Evolutionary conservation across 2,329 filamentous ascomycete genomes (phyloP).

Genomic region (Nannizzia gypsea): DNA sequence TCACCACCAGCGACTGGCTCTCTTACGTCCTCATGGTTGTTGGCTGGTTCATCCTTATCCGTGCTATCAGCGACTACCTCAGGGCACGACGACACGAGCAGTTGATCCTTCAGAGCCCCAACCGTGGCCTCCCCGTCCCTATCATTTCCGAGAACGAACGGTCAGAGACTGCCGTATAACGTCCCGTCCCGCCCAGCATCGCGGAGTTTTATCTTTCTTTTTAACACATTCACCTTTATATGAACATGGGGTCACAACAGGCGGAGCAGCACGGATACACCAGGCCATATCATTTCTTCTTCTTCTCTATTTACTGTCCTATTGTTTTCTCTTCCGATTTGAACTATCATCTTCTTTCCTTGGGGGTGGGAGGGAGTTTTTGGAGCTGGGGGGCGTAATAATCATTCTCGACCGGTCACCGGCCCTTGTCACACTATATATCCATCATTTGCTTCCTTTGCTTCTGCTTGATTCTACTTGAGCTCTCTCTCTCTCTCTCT

Average conservation of each 20-base stretch:
- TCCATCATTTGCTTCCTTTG: neutral
- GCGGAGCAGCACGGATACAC: neutral
- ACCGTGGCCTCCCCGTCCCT: conserved; percentile 70
- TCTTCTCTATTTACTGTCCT: neutral
- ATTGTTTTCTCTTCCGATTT: neutral
- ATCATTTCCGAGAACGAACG: conserved; percentile 78
- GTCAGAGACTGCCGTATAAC: conserved; percentile 60
- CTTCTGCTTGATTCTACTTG: neutral
- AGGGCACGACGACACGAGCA: conserved; percentile 82
- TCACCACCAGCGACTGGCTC: conserved; percentile 73
- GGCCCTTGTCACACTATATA: neutral
- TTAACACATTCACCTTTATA: neutral
- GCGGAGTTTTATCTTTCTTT: neutral
- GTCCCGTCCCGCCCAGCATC: neutral
- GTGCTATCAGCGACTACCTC: conserved; percentile 83
- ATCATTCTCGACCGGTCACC: neutral
- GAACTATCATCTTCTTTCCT: neutral
- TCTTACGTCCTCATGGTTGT: conserved; percentile 92
- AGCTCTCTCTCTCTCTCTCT: too few species aligned
- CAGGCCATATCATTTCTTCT: neutral
- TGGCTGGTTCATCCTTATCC: conserved; percentile 94
- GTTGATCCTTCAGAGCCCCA: conserved; percentile 82
- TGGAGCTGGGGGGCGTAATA: neutral
- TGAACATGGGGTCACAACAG: neutral
- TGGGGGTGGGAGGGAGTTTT: conserved; percentile 1